phyloP scores from a whole-genome alignment of 2,329 filamentous ascomycete species.

The Trichoderma arundinaceum region DNA sequence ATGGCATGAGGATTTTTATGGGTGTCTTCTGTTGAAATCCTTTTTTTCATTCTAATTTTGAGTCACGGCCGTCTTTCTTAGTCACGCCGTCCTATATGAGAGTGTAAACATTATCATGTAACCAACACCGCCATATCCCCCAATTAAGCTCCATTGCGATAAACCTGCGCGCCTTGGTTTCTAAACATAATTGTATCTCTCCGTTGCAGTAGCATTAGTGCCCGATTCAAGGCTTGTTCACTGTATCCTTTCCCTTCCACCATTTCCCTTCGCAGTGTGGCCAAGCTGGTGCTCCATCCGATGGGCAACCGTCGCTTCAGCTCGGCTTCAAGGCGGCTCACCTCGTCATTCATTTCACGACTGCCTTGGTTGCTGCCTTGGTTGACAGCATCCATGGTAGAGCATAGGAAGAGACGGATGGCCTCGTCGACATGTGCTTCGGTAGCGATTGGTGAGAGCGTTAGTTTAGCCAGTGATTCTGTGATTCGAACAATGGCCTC shows the following conservation, averaged over 20 bases:
- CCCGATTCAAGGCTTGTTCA: constrained; percentile 83
- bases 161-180: constrained; percentile 76
- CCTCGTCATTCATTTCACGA: constrained; percentile 90
- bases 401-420: constrained; percentile 93
- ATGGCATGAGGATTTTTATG: neutral
- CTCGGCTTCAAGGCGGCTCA: constrained; percentile 84
- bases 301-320: constrained; percentile 86
- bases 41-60: neutral
- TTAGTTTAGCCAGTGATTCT: constrained; percentile 91
- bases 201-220: constrained; percentile 83
- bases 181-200: constrained; percentile 85
- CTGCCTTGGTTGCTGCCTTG: constrained; percentile 84
- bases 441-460: constrained; percentile 82
- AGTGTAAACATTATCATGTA: constrained; percentile 18
- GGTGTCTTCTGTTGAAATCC: neutral
- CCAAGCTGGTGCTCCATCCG: constrained; percentile 91
- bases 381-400: constrained; percentile 96
- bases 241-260: constrained; percentile 89
- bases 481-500: constrained; percentile 98
- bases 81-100: neutral
- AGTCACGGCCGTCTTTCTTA: neutral
- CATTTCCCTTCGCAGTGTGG: constrained; percentile 86
- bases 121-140: neutral
- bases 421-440: constrained; percentile 96
- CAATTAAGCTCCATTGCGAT: constrained; percentile 69